phyloP scores from a whole-genome alignment of 371 early-diverging fungal species.

The Mortierella sp. region DNA sequence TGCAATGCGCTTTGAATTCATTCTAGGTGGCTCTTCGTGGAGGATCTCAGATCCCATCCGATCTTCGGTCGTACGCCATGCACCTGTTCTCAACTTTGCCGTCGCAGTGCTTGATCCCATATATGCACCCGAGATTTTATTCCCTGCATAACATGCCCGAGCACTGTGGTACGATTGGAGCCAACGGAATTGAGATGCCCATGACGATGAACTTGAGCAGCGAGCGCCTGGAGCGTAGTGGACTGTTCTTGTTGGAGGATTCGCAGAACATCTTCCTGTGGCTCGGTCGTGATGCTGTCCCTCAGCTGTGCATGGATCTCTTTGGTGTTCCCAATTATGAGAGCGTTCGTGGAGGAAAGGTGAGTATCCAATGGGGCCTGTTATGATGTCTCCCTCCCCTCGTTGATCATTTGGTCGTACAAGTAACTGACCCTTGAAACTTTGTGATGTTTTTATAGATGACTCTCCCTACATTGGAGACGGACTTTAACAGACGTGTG shows the following conservation, averaged over 20 bases:
- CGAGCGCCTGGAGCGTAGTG: conserved; percentile 86
- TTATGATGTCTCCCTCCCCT: no score
- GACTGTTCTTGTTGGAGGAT: conserved; percentile 87
- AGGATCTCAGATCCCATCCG: conserved; percentile 74
- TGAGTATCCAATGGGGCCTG: no score
- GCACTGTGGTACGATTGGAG: conserved; percentile 69
- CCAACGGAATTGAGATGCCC: conserved; percentile 73
- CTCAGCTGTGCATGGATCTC: conserved; percentile 78
- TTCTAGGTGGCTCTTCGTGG: conserved; percentile 68
- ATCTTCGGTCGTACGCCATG: conserved; percentile 77
- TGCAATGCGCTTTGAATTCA: not conserved
- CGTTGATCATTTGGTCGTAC: no score
- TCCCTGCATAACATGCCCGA: conserved; percentile 86
- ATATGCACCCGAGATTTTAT: conserved; percentile 83
- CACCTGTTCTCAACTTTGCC: conserved; percentile 81
- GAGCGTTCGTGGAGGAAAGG: conserved; percentile 70
- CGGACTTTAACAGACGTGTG: conserved; percentile 66
- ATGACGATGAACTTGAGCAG: conserved; percentile 83
- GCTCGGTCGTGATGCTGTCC: conserved; percentile 84
- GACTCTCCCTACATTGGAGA: conserved; percentile 67
- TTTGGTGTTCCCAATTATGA: conserved; percentile 73
- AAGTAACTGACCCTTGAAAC: no score
- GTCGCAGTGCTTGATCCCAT: conserved; percentile 79
- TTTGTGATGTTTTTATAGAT: conserved; percentile 25
- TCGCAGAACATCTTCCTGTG: conserved; percentile 88